Conservation (phyloP, 345 rosid genomes). For the Gossypium bickii region DNA sequence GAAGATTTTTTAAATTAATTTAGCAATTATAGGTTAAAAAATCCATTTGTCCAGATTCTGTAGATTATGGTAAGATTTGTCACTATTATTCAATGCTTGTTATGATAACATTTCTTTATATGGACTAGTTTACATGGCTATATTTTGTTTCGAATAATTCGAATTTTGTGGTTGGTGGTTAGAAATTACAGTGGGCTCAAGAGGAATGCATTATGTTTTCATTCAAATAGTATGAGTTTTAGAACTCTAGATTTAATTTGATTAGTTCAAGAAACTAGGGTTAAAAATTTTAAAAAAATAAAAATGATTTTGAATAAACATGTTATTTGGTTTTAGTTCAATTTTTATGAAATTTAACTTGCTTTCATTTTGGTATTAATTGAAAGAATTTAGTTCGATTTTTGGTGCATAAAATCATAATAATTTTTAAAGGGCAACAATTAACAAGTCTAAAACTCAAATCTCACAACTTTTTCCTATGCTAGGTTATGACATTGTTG, state of each 20-base stretch:
- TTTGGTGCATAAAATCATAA: not conserved
- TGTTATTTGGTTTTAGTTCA: not conserved
- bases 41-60: constrained; percentile 10
- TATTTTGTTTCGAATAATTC: no score
- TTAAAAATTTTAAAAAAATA: no score
- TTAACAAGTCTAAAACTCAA: no score
- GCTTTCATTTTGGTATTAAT: not conserved
- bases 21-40: not conserved
- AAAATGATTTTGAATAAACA: no score
- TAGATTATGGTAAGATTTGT: not conserved
- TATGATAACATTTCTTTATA: not conserved
- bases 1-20: not conserved
- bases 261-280: not conserved
- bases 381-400: not conserved
- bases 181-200: not conserved
- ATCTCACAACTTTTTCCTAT: no score
- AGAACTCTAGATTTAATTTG: not conserved
- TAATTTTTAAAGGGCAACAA: no score
- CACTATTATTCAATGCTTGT: not conserved
- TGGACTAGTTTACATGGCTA: not conserved
- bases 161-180: no score
- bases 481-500: no score
- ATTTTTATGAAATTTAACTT: no score
- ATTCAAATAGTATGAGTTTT: not conserved
- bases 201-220: not conserved